These are phyloP conservation scores for Ceriops zippeliana DNA, from an alignment of 345 rosid species.

Conservation along the genomic window DNA sequence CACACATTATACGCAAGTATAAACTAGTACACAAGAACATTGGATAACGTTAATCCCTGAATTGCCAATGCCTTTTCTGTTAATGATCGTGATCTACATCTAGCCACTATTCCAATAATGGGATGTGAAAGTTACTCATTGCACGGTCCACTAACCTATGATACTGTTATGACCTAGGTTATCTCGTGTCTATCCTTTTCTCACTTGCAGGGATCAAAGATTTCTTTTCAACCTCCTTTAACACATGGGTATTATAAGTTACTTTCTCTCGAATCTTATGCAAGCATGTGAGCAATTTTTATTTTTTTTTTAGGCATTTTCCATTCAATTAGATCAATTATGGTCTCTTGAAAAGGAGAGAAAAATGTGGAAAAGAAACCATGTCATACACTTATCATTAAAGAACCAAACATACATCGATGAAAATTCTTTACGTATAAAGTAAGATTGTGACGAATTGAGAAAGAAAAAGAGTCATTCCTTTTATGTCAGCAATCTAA, in stretches of 20 bases:
- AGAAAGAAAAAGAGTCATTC: not conserved
- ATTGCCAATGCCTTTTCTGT: not conserved
- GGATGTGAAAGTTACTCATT: too few relatives aligned
- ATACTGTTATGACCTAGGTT: too few relatives aligned
- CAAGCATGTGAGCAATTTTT: too few relatives aligned
- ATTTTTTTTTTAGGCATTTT: not conserved
- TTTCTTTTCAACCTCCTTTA: too few relatives aligned
- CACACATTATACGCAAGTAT: not conserved
- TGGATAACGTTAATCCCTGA: not conserved
- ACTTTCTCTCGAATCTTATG: too few relatives aligned
- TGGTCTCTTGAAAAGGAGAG: not conserved
- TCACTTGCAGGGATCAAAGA: too few relatives aligned
- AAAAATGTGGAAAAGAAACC: not conserved
- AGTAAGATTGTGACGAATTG: conserved; percentile 1
- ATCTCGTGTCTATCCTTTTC: too few relatives aligned
- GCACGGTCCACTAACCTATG: too few relatives aligned
- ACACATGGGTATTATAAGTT: too few relatives aligned
- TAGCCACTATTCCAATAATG: too few relatives aligned
- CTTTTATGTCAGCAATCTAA: conserved; percentile 20
- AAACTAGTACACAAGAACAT: not conserved
- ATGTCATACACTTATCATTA: conserved; percentile 24
- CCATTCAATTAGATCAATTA: not conserved
- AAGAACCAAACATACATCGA: conserved; percentile 19
- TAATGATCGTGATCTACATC: not conserved
- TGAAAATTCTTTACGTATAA: conserved; percentile 2